Conservation (phyloP, 2,329 filamentous ascomycete species). For the Alternaria panax region DNA sequence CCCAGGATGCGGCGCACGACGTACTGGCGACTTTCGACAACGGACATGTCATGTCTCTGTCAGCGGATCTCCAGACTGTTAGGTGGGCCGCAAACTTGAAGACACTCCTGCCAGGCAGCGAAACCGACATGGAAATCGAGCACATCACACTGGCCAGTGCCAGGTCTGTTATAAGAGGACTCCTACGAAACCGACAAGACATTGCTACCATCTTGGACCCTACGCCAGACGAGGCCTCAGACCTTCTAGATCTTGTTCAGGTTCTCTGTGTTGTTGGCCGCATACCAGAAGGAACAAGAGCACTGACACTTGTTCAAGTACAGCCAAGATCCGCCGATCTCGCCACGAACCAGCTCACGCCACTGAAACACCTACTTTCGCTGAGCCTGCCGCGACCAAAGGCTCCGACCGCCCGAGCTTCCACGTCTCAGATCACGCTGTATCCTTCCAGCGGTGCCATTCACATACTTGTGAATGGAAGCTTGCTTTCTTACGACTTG, state of each 20-base stretch:
- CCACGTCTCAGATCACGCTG: conserved; percentile 58
- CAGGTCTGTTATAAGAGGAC: conserved; percentile 52
- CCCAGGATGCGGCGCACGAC: conserved; percentile 45
- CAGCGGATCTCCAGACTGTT: conserved; percentile 58
- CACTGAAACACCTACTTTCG: conserved; percentile 44
- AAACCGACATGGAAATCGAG: conserved; percentile 36
- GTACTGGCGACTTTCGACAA: conserved; percentile 67
- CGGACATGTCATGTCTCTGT: conserved; percentile 68
- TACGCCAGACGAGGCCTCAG: conserved; percentile 31
- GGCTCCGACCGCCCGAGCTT: conserved; percentile 6
- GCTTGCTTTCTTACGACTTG: conserved; percentile 69
- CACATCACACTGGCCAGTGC: conserved; percentile 45
- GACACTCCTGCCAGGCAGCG: conserved; percentile 25
- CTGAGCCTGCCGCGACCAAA: conserved; percentile 37
- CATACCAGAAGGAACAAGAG: conserved; percentile 21
- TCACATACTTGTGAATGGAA: conserved; percentile 64
- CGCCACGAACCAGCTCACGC: conserved; percentile 35
- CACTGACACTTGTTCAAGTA: conserved; percentile 40
- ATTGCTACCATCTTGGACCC: conserved; percentile 50
- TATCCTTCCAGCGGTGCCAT: conserved; percentile 70
- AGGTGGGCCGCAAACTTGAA: conserved; percentile 44
- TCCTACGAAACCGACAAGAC: conserved; percentile 56
- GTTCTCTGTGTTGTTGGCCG: conserved; percentile 45
- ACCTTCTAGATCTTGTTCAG: conserved; percentile 46
- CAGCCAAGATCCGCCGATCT: conserved; percentile 43